Evolutionary conservation across 208 protist genomes (phyloP), one percentile per base, ranked within the genome.

Genomic region (Endotrypanum monterogeii): DNA sequence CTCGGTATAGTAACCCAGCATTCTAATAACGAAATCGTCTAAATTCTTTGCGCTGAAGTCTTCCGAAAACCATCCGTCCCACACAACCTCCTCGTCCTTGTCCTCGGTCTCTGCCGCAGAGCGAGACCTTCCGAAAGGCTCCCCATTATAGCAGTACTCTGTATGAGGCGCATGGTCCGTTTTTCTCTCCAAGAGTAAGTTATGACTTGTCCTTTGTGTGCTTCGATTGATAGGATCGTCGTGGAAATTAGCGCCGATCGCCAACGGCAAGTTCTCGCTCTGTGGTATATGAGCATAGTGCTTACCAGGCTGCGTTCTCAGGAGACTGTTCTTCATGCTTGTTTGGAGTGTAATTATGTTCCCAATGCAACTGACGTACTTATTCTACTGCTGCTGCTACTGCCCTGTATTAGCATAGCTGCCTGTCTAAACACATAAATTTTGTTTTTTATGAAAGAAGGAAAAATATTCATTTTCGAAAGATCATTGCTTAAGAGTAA

Each of bases 241-340:
- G 58, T 98, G 92, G 84, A 98, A 98, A 76, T 96, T 93, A 3
- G 84, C 87, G 5, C 94, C 94, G 32, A 96, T 84, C 6, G 85
- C 74, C 48, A 98, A 77, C 2, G 94, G 94, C 30, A 94, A 68
- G 76, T 94, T 94, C 44, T 95, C 87, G 58, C 79, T 84, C 20
- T 73, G 66, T 20, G 93, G 86, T 56, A 89, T 76, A 71, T 94
- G 85, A 16, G 78, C 73, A 67, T 88, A 95, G 18, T 35, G 60
- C 63, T 94, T 94, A 41, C 79, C 80, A 25, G 83, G 79, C 70
- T 94, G 89, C 20, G 81, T 88, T 20, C 92, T 84, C 6, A 80
- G 82, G n/a, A 87, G 73, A 69, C 85, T 92, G 81, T 96, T 96
- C 61, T 92, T 93, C 90, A 95, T 95, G 39, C 35, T 56, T 55